These are phyloP conservation scores for Penstemon davidsonii DNA, from an alignment of 257 asterid genomes.

Conservation along the genomic window DNA sequence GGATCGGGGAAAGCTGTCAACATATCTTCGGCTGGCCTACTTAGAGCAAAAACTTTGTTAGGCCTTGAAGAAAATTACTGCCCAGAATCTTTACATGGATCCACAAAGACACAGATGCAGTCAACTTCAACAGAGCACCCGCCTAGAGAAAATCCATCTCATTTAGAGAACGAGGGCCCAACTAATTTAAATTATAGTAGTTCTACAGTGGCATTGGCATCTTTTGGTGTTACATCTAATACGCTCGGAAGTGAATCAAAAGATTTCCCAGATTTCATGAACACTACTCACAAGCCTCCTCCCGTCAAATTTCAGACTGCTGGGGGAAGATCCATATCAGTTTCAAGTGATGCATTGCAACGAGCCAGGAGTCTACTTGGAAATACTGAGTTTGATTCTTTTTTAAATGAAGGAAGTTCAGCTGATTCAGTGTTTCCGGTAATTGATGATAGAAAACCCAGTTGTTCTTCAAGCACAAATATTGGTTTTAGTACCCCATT, in stretches of 20 bases:
- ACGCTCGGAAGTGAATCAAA: constrained; percentile 31
- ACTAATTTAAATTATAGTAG: constrained; percentile 33
- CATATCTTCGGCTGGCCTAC: constrained; percentile 73
- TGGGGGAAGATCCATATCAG: constrained; percentile 92
- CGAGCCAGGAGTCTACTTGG: constrained; percentile 90
- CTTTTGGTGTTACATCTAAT: constrained; percentile 38
- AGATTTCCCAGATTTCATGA: constrained; percentile 41
- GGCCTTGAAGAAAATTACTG: constrained; percentile 56
- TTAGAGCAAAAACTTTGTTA: constrained; percentile 74
- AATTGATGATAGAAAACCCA: constrained; percentile 33
- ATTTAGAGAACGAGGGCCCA: constrained; percentile 26
- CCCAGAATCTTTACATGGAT: constrained; percentile 36
- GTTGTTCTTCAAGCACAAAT: constrained; percentile 36
- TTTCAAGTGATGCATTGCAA: constrained; percentile 79
- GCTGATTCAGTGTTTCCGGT: constrained; percentile 41
- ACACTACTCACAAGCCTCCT: constrained; percentile 50
- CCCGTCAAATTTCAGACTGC: constrained; percentile 88
- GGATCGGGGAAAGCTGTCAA: constrained; percentile 76
- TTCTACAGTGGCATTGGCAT: constrained; percentile 34
- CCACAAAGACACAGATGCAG: constrained; percentile 35
- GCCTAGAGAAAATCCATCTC: constrained; percentile 33
- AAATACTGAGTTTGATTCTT: constrained; percentile 56
- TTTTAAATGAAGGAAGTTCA: constrained; percentile 44
- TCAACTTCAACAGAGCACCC: constrained; percentile 34
- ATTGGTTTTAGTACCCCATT: constrained; percentile 49